Evolutionary conservation across 768 basidiomycete species (phyloP), one percentile per base, ranked within the genome.

Genomic region (Lactarius akahatsu): DNA sequence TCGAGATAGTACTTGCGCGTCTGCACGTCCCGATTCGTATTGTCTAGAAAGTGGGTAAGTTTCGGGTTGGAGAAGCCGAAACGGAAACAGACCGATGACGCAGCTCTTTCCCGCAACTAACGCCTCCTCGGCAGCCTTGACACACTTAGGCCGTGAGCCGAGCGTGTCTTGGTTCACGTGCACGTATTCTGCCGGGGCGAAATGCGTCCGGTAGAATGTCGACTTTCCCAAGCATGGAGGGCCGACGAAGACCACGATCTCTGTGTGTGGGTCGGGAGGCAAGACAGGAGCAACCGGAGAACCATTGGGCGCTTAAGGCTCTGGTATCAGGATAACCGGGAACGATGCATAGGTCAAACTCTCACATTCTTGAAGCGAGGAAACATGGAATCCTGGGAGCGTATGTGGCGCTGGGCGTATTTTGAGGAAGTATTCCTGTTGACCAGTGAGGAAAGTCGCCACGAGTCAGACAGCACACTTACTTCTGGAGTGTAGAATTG

Each of bases 161-260:
- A 98, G 76, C 2, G 79, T 86, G 73, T 96, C 94, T 76, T 96
- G 94, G 73, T 96, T 96, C 67, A 98, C 82, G 69, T 96, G 92
- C 2, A 81, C 76, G 75, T 98, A 97, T 16, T 83, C 88, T 4
- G 76, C 77, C 0, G 86, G 79, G 20, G 79, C 75, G 76, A 98
- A 96, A 74, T 94, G 79, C 54, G 74, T 81, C 20, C 79, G 79
- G 75, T 82, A 98, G 76, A 97, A 92, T 0, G 89, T 83, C 0
- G 92, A 87, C 76, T 98, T 98, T 50, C 96, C 96, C 1, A 84
- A 75, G 16, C 83, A 82, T 1, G 88, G 89, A 43, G 77, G 80
- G 4, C 88, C 89, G 0, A 86, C 83, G 67, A 90, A 85, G 34
- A 90, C 68, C 7, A 89, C 82, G 13, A 89, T 77, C 69, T 88